These are phyloP conservation scores for Botrytis fragariae DNA, from an alignment of 2,329 filamentous ascomycete genomes.

Conservation along the genomic window DNA sequence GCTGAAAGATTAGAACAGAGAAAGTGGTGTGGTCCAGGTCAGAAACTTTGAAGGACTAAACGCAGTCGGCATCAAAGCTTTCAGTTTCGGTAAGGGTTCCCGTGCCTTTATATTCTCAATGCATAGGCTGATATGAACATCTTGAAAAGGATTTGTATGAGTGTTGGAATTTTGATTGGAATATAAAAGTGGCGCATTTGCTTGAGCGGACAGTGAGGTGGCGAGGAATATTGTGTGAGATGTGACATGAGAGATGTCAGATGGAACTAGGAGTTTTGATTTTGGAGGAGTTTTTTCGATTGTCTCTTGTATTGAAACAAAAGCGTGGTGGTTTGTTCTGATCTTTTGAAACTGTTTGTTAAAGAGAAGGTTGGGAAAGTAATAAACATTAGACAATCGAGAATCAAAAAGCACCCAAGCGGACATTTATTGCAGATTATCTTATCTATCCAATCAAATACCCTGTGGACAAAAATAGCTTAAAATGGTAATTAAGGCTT, in stretches of 20 bases:
- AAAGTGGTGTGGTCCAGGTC: constrained; percentile 5
- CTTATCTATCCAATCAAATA: background rate
- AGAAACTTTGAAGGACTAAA: background rate
- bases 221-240: background rate
- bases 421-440: background rate
- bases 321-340: background rate
- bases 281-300: background rate
- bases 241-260: background rate
- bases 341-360: background rate
- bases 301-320: background rate
- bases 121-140: background rate
- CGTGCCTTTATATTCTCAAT: background rate
- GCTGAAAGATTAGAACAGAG: constrained; percentile 14
- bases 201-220: background rate
- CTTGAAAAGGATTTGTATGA: background rate
- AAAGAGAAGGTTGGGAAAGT: background rate
- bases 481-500: background rate
- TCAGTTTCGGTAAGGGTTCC: background rate
- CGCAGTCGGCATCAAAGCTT: background rate
- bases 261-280: background rate
- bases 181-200: background rate
- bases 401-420: background rate
- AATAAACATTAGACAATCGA: background rate
- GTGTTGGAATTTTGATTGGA: background rate
- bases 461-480: background rate